Conservation (phyloP, 2,329 filamentous ascomycete species). For the Nigrospora sphaerica region DNA sequence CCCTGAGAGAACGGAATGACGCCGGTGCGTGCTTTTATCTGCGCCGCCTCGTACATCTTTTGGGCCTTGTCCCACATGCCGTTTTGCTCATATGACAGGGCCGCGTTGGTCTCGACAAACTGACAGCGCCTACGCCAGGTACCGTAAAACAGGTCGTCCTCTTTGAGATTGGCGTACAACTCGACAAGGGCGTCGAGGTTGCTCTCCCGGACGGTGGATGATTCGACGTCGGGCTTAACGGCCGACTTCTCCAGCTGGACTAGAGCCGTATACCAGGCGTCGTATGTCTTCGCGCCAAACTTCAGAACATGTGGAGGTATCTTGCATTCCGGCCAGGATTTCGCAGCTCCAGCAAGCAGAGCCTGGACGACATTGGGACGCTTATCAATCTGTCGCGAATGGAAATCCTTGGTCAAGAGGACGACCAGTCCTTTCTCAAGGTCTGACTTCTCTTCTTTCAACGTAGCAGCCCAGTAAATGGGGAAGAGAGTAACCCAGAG, state of each 20-base stretch:
- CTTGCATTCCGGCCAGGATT: conserved; percentile 79
- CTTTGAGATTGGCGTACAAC: conserved; percentile 81
- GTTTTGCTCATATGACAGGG: conserved; percentile 95
- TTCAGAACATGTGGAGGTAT: conserved; percentile 95
- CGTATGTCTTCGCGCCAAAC: conserved; percentile 87
- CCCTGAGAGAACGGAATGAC: conserved; percentile 93
- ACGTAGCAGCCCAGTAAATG: conserved; percentile 84
- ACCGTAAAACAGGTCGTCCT: conserved; percentile 96
- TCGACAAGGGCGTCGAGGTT: conserved; percentile 95
- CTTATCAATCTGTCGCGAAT: conserved; percentile 88
- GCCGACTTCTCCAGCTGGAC: conserved; percentile 85
- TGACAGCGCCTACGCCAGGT: conserved; percentile 93
- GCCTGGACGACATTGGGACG: conserved; percentile 94
- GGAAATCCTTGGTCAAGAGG: conserved; percentile 89
- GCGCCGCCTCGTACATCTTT: conserved; percentile 90
- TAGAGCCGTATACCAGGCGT: conserved; percentile 94
- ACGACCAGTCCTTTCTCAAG: conserved; percentile 87
- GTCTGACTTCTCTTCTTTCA: conserved; percentile 81
- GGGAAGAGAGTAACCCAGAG: conserved; percentile 91
- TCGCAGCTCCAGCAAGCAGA: conserved; percentile 79
- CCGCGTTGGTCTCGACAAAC: conserved; percentile 95
- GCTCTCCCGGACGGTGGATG: conserved; percentile 78
- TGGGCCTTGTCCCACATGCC: conserved; percentile 99
- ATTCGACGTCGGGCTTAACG: conserved; percentile 78
- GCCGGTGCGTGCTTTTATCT: conserved; percentile 93